A percentile compares a stretch with the other conserved stretches of the same genome.
phyloP scores from a whole-genome alignment of 2,329 filamentous ascomycete species.

The Colletotrichum simmondsii region DNA sequence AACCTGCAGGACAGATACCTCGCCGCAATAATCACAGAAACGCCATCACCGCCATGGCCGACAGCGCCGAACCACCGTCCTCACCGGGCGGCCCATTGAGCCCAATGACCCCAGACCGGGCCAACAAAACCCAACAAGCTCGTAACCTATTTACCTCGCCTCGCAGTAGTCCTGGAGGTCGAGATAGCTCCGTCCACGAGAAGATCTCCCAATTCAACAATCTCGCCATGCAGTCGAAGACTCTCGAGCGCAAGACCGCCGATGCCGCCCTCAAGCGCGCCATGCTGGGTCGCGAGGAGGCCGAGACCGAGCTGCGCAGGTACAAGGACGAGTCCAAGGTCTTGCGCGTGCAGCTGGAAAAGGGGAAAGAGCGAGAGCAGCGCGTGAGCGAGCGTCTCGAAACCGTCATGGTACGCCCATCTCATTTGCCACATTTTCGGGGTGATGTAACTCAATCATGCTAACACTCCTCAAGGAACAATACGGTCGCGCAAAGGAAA shows the following conservation, averaged over 20 bases:
- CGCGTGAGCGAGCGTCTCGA: constrained; percentile 75
- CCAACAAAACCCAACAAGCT: constrained; percentile 60
- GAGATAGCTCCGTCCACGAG: constrained; percentile 72
- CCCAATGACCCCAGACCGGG: constrained; percentile 71
- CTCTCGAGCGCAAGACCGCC: constrained; percentile 72
- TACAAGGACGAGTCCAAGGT: constrained; percentile 69
- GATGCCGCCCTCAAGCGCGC: constrained; percentile 75
- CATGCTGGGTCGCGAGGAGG: constrained; percentile 76
- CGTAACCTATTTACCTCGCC: constrained; percentile 49
- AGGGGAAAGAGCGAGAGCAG: constrained; percentile 73
- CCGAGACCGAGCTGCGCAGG: constrained; percentile 74
- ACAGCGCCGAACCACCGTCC: constrained; percentile 59
- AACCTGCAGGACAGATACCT: neutral
- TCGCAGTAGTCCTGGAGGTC: constrained; percentile 47
- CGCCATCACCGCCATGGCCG: constrained; percentile 50
- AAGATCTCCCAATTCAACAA: constrained; percentile 80
- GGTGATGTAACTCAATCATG: constrained; percentile 8
- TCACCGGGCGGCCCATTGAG: constrained; percentile 67
- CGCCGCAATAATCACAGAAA: neutral
- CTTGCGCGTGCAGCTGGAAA: constrained; percentile 69
- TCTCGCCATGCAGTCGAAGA: constrained; percentile 69
- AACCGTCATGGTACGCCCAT: constrained; percentile 69
- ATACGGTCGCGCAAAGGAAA: constrained; percentile 76
- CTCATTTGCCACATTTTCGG: neutral
- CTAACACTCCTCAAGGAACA: constrained; percentile 66